phyloP scores from a whole-genome alignment of 2,329 filamentous ascomycete genomes.

The Whalleya microplaca region DNA sequence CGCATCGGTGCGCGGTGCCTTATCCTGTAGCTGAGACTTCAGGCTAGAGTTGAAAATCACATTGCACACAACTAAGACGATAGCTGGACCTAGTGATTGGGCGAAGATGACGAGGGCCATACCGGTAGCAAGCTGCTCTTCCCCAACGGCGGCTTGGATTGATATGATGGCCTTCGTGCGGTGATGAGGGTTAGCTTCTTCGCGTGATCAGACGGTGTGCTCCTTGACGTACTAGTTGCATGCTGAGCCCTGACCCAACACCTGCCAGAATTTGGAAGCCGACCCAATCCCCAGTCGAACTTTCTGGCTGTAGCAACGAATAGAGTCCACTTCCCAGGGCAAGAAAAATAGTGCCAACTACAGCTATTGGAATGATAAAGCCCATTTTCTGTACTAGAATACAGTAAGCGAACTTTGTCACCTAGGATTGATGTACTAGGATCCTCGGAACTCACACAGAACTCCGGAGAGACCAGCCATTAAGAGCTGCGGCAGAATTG shows the following conservation, averaged over 20 bases:
- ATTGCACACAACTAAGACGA: conserved; percentile 10
- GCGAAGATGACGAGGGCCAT: conserved; percentile 15
- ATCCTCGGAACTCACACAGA: conserved; percentile 4
- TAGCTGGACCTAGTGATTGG: conserved; percentile 10
- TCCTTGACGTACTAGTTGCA: conserved; percentile 15
- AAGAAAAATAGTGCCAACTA: conserved; percentile 1
- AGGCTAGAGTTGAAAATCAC: conserved; percentile 40
- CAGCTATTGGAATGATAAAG: conserved; percentile 12
- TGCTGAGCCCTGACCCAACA: conserved; percentile 7
- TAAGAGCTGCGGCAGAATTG: conserved; percentile 22
- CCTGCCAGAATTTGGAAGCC: conserved; percentile 16
- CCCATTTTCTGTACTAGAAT: conserved; percentile 18
- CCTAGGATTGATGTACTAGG: background rate
- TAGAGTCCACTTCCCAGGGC: conserved; percentile 14
- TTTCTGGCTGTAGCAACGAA: conserved; percentile 13
- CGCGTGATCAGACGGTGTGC: background rate
- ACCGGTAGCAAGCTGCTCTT: background rate
- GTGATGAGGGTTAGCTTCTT: background rate
- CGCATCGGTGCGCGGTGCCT: conserved; percentile 36
- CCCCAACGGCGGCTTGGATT: conserved; percentile 2
- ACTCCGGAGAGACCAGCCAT: conserved; percentile 8
- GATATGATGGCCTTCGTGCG: conserved; percentile 9
- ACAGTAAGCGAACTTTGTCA: background rate
- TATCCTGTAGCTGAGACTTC: conserved; percentile 31
- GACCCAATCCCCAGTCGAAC: conserved; percentile 16